Evolutionary conservation across 306 rosid genomes (phyloP), one percentile per base, ranked within the genome.

Genomic region (Coriaria nepalensis): DNA sequence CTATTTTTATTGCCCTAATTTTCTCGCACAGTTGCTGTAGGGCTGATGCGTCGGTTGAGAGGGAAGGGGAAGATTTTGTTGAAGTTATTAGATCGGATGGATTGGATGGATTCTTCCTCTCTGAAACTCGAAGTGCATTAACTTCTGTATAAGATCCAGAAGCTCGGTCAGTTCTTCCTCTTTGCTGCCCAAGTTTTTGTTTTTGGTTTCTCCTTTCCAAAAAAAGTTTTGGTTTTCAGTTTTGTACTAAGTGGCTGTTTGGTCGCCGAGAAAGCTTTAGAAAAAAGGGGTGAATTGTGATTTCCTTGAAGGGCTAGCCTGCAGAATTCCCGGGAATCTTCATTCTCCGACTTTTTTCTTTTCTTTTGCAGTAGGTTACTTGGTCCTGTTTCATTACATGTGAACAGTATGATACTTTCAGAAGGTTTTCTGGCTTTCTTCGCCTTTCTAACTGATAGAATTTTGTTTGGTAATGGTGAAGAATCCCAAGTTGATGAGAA

Each of bases 141-240:
- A 52, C 86, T 88, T 56, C 66, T 58, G 66, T 70, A 83, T 39
- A 83, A 72, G 93, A 88, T 81, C 84, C 86, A 53, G 7, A 50
- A 56, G 12, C 87, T 85, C 13, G 96, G 98, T 92, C 7, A 44
- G 77, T 71, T 61, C 56, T 64, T 13, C 9, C 8, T 55, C 39
- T 33, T 61, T 9, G 38, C 32, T 29, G 29, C 3, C 2, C 29
- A 4, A 12, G 46, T 47, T 8, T 11, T 4, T 1, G 29, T 20
- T 20, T 20, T 20, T 20, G 1, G 29, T 20, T 20, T 20, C 29
- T 20, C 29, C 29, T 1, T 20, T 20, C 29, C 29, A 20, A n/a
- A n/a, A n/a, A n/a, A n/a, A n/a, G n/a, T n/a, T n/a, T n/a, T n/a
- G n/a, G n/a, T n/a, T n/a, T n/a, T n/a, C n/a, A n/a, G n/a, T n/a